A percentile compares a stretch with the other conserved stretches of the same genome.
These are phyloP conservation scores for Protea cynaroides DNA, from an alignment of 164 flowering plant species.

Conservation along the genomic window DNA sequence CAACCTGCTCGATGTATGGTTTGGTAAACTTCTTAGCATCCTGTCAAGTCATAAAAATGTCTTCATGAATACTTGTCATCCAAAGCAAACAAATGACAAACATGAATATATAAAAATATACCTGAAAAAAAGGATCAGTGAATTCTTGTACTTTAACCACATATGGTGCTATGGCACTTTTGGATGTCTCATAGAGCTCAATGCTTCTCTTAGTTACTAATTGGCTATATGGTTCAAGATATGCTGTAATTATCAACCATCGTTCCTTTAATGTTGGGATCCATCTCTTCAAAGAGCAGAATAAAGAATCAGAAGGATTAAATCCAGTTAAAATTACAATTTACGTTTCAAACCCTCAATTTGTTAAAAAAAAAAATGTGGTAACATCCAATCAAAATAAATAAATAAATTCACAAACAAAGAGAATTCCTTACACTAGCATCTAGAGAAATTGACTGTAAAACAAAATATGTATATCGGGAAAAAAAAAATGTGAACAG, in stretches of 20 bases:
- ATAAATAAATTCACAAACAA: too few relatives aligned
- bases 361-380: background rate
- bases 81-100: background rate
- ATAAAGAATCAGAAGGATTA: background rate
- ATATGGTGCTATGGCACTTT: slow-evolving; percentile 55
- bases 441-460: background rate
- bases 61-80: background rate
- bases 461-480: background rate
- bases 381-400: too few relatives aligned
- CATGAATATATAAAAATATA: slow-evolving; percentile 11
- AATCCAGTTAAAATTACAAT: background rate
- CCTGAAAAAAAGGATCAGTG: slow-evolving; percentile 77
- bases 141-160: slow-evolving; percentile 51
- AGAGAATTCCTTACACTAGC: too few relatives aligned
- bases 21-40: slow-evolving; percentile 66
- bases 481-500: background rate
- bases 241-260: slow-evolving; percentile 43
- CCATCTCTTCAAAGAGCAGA: slow-evolving; percentile 49
- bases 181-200: slow-evolving; percentile 64
- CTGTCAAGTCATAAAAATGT: slow-evolving; percentile 29
- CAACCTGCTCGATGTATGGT: slow-evolving; percentile 72
- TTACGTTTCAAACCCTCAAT: background rate
- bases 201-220: slow-evolving; percentile 34
- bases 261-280: slow-evolving; percentile 66
- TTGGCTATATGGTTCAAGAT: slow-evolving; percentile 61